A percentile compares a stretch with the other conserved stretches of the same genome.
Conservation (phyloP, 2,329 filamentous ascomycete genomes). For the Exophiala spinifera region DNA sequence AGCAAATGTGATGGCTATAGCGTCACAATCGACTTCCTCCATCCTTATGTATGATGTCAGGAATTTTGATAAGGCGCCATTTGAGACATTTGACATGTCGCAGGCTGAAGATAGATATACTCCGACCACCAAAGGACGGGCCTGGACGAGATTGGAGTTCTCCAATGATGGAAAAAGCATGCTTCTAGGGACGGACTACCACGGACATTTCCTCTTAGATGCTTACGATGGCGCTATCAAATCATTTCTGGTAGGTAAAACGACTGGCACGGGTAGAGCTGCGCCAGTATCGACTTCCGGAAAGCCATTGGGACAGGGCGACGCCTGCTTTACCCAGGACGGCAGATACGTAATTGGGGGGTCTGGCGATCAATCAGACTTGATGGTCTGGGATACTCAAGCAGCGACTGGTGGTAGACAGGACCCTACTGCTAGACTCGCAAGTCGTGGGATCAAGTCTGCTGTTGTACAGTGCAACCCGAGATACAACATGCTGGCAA, state of each 20-base stretch:
- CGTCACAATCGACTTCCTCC: constrained; percentile 72
- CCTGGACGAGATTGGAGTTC: constrained; percentile 90
- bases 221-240: constrained; percentile 80
- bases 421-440: constrained; percentile 39
- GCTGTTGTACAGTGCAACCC: constrained; percentile 85
- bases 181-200: constrained; percentile 76
- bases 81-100: constrained; percentile 76
- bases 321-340: constrained; percentile 86
- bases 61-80: constrained; percentile 89
- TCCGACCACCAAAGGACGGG: constrained; percentile 46
- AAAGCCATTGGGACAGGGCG: constrained; percentile 58
- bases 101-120: constrained; percentile 55
- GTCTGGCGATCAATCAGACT: constrained; percentile 62
- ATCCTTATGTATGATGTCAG: constrained; percentile 89
- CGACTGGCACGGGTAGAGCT: constrained; percentile 47
- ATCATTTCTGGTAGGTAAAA: constrained; percentile 61
- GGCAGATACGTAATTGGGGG: constrained; percentile 85
- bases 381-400: constrained; percentile 83
- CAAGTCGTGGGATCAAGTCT: constrained; percentile 54
- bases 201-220: constrained; percentile 88
- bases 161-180: constrained; percentile 91
- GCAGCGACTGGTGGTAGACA: constrained; percentile 55
- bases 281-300: constrained; percentile 52
- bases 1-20: constrained; percentile 86
- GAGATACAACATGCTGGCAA: constrained; percentile 85